Evolutionary conservation across 768 basidiomycete species (phyloP).

Genomic region (Naganishia kalamii): DNA sequence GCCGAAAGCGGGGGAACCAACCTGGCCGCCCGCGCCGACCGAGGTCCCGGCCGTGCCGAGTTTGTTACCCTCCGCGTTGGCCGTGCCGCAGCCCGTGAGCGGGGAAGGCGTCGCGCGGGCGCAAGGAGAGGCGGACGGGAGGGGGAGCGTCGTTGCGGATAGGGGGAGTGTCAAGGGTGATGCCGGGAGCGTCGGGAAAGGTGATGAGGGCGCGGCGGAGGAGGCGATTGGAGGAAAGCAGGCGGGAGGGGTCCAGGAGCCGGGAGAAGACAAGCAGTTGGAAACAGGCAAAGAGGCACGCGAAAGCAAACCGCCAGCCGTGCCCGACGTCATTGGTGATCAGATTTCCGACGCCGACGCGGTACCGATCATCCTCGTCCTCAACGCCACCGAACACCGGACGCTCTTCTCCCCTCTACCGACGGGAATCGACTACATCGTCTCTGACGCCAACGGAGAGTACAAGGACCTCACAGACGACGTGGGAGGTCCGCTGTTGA

Average conservation of each 20-base stretch:
- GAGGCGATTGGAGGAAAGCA: not conserved
- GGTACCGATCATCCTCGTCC: constrained; percentile 14
- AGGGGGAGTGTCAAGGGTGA: not conserved
- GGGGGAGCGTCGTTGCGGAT: constrained; percentile 2
- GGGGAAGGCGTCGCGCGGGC: not conserved
- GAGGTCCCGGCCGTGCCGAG: constrained; percentile 18
- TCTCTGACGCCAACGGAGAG: too few relatives aligned
- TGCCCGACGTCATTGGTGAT: too few relatives aligned
- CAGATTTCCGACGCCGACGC: not conserved
- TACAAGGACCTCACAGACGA: too few relatives aligned
- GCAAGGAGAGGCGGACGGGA: not conserved
- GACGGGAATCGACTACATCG: not conserved
- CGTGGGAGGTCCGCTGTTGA: not conserved
- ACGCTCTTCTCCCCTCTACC: constrained; percentile 13
- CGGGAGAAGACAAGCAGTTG: too few relatives aligned
- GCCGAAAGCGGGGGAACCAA: not conserved
- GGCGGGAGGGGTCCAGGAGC: too few relatives aligned
- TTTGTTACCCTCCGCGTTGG: not conserved
- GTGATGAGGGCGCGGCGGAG: not conserved
- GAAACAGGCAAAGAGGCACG: too few relatives aligned
- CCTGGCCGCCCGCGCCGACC: constrained; percentile 21
- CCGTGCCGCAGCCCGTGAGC: not conserved
- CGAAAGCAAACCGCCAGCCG: too few relatives aligned
- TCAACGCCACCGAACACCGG: not conserved
- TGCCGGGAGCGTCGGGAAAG: not conserved